phyloP scores from a whole-genome alignment of 2,329 filamentous ascomycete genomes.

The Xylariaceae sp. region DNA sequence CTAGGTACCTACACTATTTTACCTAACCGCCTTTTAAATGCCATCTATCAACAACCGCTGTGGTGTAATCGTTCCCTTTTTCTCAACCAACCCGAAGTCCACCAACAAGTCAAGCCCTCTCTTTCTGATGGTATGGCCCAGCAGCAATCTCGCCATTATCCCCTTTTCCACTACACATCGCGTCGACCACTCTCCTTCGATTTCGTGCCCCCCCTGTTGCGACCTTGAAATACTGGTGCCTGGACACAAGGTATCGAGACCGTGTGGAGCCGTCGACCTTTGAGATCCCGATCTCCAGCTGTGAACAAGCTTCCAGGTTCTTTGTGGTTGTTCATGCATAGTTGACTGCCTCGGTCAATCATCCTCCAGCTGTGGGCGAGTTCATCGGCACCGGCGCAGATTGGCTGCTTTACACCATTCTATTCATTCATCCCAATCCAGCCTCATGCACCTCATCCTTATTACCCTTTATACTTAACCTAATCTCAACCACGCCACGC shows the following conservation, averaged over 20 bases:
- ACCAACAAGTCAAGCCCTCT: slow-evolving; percentile 1
- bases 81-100: slow-evolving; percentile 3
- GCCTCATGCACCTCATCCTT: slow-evolving; percentile 6
- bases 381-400: slow-evolving; percentile 2
- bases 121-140: slow-evolving; percentile 13
- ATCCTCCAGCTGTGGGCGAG: slow-evolving; percentile 7
- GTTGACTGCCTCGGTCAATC: slow-evolving; percentile 8
- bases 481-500: not conserved
- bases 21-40: slow-evolving; percentile 7
- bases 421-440: slow-evolving; percentile 1
- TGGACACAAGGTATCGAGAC: slow-evolving; percentile 9
- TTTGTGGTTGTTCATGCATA: not conserved
- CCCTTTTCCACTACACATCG: slow-evolving; percentile 7
- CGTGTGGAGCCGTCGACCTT: not conserved
- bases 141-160: slow-evolving; percentile 4
- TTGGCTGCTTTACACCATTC: not conserved
- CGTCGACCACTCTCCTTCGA: slow-evolving; percentile 9
- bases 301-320: not conserved
- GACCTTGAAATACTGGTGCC: slow-evolving; percentile 14
- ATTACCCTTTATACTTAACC: slow-evolving; percentile 13
- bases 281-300: slow-evolving; percentile 5
- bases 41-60: slow-evolving; percentile 3
- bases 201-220: slow-evolving; percentile 5
- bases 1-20: not conserved
- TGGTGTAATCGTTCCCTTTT: slow-evolving; percentile 6